Evolutionary conservation across 2,329 filamentous ascomycete species (phyloP), one percentile per base, ranked within the genome.

Genomic region (Graphiopsis chlorocephala): DNA sequence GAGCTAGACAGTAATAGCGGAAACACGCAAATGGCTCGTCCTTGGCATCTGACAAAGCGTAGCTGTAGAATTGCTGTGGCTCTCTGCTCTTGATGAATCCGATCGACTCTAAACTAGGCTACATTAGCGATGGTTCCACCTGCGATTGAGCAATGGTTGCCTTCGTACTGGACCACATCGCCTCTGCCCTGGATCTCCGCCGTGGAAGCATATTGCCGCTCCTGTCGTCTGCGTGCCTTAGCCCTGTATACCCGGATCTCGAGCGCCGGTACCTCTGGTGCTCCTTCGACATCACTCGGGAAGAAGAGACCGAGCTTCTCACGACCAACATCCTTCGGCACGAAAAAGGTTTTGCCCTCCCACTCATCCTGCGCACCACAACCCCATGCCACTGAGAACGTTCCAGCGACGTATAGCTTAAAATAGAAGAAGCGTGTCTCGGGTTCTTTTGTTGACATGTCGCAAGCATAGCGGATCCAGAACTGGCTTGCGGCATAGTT

Each of bases 11-110:
- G 38, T 73, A 67, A 50, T 72, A 82, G 29, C 76, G 72, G 66
- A 84, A 82, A 1, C 72, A 79, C 4, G 75, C 81, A 65, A 81
- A 83, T 2, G 83, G 83, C 68, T 76, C 70, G 67, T 84, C 80
- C 7, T 79, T 61, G 1, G 81, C 76, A 70, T 85, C 82, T 23
- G 83, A 71, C 20, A 85, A 76, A 1, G 81, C 78, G 61, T 83
- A 84, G 60, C 77, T 78, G 71, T 84, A 84, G 70, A 77, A 81
- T 3, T 76, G 73, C 66, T 77, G 78, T 10, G 79, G 80, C 12
- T 80, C 75, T 35, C 78, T 72, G 35, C 70, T 67, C 58, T 76
- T 76, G 10, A 79, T 71, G 10, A 48, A 28, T 25, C 31, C 60
- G 8, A 53, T 53, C 25, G 31, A 6, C 5, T 33, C 52, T 17